Conservation (phyloP, 1,139 yeast species). For the Kodamaea alishanica region DNA sequence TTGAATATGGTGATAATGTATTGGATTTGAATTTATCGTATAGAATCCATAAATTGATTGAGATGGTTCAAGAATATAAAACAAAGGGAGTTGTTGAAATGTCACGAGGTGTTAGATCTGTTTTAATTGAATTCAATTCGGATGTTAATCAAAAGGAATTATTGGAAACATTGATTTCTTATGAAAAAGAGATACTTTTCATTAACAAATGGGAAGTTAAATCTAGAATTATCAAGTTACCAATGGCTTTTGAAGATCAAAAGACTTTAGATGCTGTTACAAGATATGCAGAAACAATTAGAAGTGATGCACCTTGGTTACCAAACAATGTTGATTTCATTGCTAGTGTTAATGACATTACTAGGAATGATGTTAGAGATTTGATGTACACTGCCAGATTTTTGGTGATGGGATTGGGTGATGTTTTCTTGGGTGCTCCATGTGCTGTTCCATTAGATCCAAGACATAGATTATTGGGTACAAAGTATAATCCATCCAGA, state of each 20-base stretch:
- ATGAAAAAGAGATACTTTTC: constrained; percentile 70
- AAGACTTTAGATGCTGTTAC: constrained; percentile 85
- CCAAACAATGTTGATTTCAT: constrained; percentile 96
- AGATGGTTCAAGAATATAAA: constrained; percentile 59
- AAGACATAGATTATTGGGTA: constrained; percentile 85
- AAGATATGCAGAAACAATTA: constrained; percentile 88
- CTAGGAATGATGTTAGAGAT: constrained; percentile 71
- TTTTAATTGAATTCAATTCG: constrained; percentile 77
- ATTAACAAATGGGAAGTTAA: constrained; percentile 82
- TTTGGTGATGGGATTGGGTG: constrained; percentile 92
- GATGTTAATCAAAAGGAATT: constrained; percentile 58
- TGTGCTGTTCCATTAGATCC: constrained; percentile 98
- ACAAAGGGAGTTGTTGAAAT: constrained; percentile 84
- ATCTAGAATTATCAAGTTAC: constrained; percentile 77
- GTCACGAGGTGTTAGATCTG: constrained; percentile 97
- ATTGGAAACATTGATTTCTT: constrained; percentile 60
- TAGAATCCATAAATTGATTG: constrained; percentile 78
- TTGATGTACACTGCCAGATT: constrained; percentile 86
- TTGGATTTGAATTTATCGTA: constrained; percentile 84
- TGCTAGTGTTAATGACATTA: constrained; percentile 79
- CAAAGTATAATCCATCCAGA: constrained; percentile 95
- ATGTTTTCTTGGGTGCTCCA: constrained; percentile 95
- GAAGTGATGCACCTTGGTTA: constrained; percentile 94
- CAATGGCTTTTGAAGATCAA: constrained; percentile 94
- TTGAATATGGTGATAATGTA: constrained; percentile 86